These are phyloP conservation scores for Globisporangium okanoganense DNA, from an alignment of 352 stramenopile species.

Conservation along the genomic window DNA sequence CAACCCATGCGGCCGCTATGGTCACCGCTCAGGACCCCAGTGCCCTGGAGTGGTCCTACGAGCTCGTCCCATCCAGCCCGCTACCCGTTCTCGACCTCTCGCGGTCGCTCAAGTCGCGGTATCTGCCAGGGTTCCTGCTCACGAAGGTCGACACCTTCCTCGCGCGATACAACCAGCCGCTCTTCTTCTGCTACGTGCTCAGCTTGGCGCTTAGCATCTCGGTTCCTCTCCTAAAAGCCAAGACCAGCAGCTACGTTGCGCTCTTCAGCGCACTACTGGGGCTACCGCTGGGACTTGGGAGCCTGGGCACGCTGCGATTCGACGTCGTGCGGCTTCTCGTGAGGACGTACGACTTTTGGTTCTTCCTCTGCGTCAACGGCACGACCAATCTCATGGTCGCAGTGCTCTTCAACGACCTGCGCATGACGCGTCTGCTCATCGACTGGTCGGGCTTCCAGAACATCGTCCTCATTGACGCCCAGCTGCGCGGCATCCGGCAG, in stretches of 20 bases:
- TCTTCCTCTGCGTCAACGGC: slow-evolving; percentile 27
- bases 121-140: slow-evolving; percentile 18
- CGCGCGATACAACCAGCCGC: slow-evolving; percentile 17
- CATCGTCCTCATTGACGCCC: slow-evolving; percentile 26
- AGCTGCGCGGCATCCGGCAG: slow-evolving; percentile 24
- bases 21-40: neutral
- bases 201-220: slow-evolving; percentile 21
- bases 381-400: slow-evolving; percentile 23
- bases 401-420: slow-evolving; percentile 26
- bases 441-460: slow-evolving; percentile 31
- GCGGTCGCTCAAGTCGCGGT: slow-evolving; percentile 29
- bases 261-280: slow-evolving; percentile 19
- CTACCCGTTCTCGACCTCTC: slow-evolving; percentile 32
- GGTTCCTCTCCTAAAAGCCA: slow-evolving; percentile 18
- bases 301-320: slow-evolving; percentile 27
- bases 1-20: slow-evolving; percentile 3
- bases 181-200: slow-evolving; percentile 17
- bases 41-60: slow-evolving; percentile 16
- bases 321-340: slow-evolving; percentile 29
- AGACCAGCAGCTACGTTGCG: slow-evolving; percentile 12
- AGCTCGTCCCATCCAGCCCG: slow-evolving; percentile 22
- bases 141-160: slow-evolving; percentile 20
- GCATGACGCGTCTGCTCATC: slow-evolving; percentile 19
- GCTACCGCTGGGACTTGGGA: slow-evolving; percentile 25
- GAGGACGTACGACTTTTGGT: slow-evolving; percentile 42